Evolutionary conservation across 1,284 basidiomycete genomes (phyloP), one percentile per base, ranked within the genome.

Genomic region (Austroboletus niveus): DNA sequence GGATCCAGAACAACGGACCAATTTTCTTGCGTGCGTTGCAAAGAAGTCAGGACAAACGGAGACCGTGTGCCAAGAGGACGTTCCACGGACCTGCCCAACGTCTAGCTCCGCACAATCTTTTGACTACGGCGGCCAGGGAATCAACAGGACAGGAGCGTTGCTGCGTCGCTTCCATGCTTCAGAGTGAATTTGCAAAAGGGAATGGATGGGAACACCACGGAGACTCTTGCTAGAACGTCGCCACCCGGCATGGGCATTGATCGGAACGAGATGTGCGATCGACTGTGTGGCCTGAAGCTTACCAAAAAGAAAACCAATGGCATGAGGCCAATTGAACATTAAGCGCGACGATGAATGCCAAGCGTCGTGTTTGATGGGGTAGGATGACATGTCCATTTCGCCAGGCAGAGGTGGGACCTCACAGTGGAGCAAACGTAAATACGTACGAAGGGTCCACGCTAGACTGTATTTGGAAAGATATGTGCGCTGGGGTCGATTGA

Each of bases 131-230:
- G 39, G 51, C 48, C 49, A 52, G 45, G 42, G 45, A 17, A 14
- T 7, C 14, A 14, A 61, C 20, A 24, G 34, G 45, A 61, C 20
- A 24, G 34, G 45, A 44, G 24, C 44, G 27, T 29, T 49, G 52
- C 58, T 60, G 59, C 63, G 57, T 62, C 57, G 61, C 57, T 32
- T 64, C 45, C 38, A 52, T 52, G 43, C 41, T 43, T 45, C 53
- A 51, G 53, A 62, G 52, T 47, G 30, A 60, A 65, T 65, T 65
- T 63, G 60, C 35, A 66, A 65, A 51, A 45, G 42, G 39, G n/a
- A 51, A 52, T 34, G 60, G 52, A 52, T 50, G 58, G 45, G 50
- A 64, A 62, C 50, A 42, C 60, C 64, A 63, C 62, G 60, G 62
- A 63, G 58, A 52, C 49, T 36, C 41, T 38, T 49, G 48, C 24